Evolutionary conservation across 768 basidiomycete genomes (phyloP).

Genomic region (Butyriboletus loyo): DNA sequence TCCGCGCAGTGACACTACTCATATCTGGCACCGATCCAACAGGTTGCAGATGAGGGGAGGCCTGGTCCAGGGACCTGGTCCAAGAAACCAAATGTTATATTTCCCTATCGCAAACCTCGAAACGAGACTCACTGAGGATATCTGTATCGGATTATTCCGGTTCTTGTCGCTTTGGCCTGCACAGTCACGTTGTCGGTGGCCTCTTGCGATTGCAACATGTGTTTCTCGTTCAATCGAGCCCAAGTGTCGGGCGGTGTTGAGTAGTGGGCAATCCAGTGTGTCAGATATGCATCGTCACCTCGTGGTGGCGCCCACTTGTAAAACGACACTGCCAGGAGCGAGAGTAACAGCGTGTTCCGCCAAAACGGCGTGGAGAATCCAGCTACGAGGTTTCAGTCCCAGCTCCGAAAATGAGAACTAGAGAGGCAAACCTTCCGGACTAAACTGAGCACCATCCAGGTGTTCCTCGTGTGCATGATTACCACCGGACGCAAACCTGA

Average conservation of each 20-base stretch:
- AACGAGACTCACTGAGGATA: slow-evolving; percentile 67
- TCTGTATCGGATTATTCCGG: slow-evolving; percentile 56
- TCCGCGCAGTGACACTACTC: slow-evolving; percentile 35
- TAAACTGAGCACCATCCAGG: slow-evolving; percentile 42
- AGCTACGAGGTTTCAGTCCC: slow-evolving; percentile 15
- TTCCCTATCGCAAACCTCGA: not conserved
- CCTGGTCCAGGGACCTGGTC: slow-evolving; percentile 53
- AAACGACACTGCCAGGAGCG: slow-evolving; percentile 48
- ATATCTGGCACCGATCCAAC: slow-evolving; percentile 49
- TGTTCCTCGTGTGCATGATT: slow-evolving; percentile 42
- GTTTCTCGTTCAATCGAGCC: slow-evolving; percentile 53
- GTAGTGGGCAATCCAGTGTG: slow-evolving; percentile 63
- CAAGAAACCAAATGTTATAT: not conserved
- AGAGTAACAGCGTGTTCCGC: slow-evolving; percentile 56
- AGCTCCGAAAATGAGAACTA: not conserved
- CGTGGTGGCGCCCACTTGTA: slow-evolving; percentile 70
- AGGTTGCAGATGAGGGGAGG: slow-evolving; percentile 56
- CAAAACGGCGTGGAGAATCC: slow-evolving; percentile 68
- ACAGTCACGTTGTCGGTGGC: slow-evolving; percentile 40
- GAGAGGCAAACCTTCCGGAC: slow-evolving; percentile 56
- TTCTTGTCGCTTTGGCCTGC: slow-evolving; percentile 41
- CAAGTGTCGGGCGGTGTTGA: slow-evolving; percentile 51
- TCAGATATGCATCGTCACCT: slow-evolving; percentile 58
- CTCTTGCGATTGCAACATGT: slow-evolving; percentile 46
- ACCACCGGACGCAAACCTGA: slow-evolving; percentile 43